Evolutionary conservation across 768 basidiomycete species (phyloP), one percentile per base, ranked within the genome.

Genomic region (Fistulinella prunicolor): DNA sequence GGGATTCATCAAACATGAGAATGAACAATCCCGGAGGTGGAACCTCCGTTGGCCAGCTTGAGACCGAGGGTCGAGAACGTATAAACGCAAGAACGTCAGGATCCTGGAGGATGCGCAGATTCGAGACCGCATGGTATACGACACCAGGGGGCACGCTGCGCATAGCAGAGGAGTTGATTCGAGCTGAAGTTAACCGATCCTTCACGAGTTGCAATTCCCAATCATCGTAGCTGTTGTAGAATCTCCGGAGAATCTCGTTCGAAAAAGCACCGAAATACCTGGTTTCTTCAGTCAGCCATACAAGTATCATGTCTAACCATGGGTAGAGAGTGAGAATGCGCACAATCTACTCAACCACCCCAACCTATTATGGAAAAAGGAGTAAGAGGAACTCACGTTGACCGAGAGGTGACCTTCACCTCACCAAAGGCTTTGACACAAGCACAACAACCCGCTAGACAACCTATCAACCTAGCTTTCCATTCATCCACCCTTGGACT

Each of bases 181-280:
- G 52, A 21, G 67, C 59, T 23, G 62, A 55, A 21, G 70, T 53
- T 35, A 88, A 59, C 35, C 75, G 71, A n/a, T 73, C 66, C 9
- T 83, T 59, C 5, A 86, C 75, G 21, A 76, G 60, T 9, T 64
- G 52, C 3, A 79, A 65, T 58, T 92, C 85, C 83, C 87, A 93
- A 28, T 69, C 64, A 46, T 85, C 81, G 38, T 91, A 82, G 20
- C 65, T 76, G 16, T 55, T 53, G 60, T 82, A 86, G 64, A 94
- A 94, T 29, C 64, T 66, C 17, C 68, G 63, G 42, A 86, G 61
- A 30, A 78, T 66, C 17, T 71, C 61, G 1, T 73, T 70, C 1
- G 72, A 57, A 63, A 86, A 92, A 3, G 81, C 81, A 13, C 79
- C 82, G 56, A 94, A 83, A 64, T 86, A 94, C 46, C 90, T 94